A percentile compares a stretch with the other conserved stretches of the same genome.
These are phyloP conservation scores for Diversispora eburnea DNA, from an alignment of 192 early-diverging fungal genomes.

Conservation along the genomic window DNA sequence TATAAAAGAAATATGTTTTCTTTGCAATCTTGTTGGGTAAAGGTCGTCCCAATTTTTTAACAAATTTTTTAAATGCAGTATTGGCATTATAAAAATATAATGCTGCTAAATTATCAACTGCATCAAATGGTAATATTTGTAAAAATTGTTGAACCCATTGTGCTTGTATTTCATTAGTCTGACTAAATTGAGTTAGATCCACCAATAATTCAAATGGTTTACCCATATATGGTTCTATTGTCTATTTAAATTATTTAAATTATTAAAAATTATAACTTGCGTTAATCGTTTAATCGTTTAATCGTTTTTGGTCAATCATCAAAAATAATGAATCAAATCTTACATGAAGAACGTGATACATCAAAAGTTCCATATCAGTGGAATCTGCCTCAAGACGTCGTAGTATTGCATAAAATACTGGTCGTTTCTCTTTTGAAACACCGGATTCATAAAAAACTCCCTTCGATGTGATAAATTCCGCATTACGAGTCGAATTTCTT, in stretches of 20 bases:
- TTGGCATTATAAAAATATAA: slow-evolving; percentile 85
- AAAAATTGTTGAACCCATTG: slow-evolving; percentile 73
- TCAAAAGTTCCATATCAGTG: slow-evolving; percentile 80
- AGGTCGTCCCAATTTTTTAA: slow-evolving; percentile 52
- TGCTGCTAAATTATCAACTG: slow-evolving; percentile 58
- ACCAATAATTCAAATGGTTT: slow-evolving; percentile 78
- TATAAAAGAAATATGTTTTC: slow-evolving; percentile 67
- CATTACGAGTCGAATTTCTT: slow-evolving; percentile 60
- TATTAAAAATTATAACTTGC: too few species aligned
- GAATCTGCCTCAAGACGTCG: slow-evolving; percentile 69
- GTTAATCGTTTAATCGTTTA: too few species aligned
- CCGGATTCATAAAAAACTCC: slow-evolving; percentile 82
- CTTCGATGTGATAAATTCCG: slow-evolving; percentile 65
- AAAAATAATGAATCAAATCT: slow-evolving; percentile 14
- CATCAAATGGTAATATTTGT: slow-evolving; percentile 66
- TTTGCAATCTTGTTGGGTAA: slow-evolving; percentile 55
- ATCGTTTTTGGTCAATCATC: background rate
- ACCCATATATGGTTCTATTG: slow-evolving; percentile 63
- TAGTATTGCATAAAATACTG: slow-evolving; percentile 83
- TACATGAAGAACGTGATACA: slow-evolving; percentile 72
- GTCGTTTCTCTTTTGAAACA: slow-evolving; percentile 67
- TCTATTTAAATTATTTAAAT: slow-evolving; percentile 29
- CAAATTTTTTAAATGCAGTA: slow-evolving; percentile 67
- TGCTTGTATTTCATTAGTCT: slow-evolving; percentile 73
- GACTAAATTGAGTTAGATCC: slow-evolving; percentile 77